A percentile compares a stretch with the other conserved stretches of the same genome.
Evolutionary conservation across 176 grass and related monocot species (phyloP).

Genomic region (Zizania latifolia): DNA sequence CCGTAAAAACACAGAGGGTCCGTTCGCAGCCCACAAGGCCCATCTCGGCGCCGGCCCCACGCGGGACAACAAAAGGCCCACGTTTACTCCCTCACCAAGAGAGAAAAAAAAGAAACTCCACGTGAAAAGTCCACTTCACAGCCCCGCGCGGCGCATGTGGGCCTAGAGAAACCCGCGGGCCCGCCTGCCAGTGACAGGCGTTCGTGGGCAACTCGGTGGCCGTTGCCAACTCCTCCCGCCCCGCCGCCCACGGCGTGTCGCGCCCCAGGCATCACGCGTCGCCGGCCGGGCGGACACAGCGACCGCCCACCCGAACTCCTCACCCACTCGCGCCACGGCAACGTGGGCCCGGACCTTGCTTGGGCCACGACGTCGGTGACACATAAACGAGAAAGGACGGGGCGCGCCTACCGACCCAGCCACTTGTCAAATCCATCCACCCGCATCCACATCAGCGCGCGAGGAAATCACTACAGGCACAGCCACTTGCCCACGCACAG

Average conservation of each 20-base stretch:
- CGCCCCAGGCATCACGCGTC: not conserved
- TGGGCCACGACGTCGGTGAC: not conserved
- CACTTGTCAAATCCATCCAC: conserved; percentile 17
- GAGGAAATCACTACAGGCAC: conserved; percentile 18
- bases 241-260: conserved; percentile 4
- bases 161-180: not conserved
- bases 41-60: not conserved
- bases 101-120: not conserved
- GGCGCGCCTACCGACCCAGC: not conserved
- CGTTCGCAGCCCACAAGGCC: not conserved
- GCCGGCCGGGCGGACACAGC: not conserved
- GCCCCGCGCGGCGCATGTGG: not conserved
- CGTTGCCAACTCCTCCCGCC: not conserved
- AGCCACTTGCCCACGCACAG: not conserved
- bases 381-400: not conserved
- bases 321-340: not conserved
- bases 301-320: not conserved
- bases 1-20: not conserved
- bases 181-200: not conserved
- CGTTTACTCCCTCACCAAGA: not conserved
- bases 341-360: not conserved
- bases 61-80: too few species aligned
- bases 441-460: conserved; percentile 14
- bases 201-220: not conserved
- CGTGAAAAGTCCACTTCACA: not conserved